A percentile compares a stretch with the other conserved stretches of the same genome.
These are phyloP conservation scores for Aspergillus conjunctus DNA, from an alignment of 495 filamentous ascomycete genomes.

Conservation along the genomic window DNA sequence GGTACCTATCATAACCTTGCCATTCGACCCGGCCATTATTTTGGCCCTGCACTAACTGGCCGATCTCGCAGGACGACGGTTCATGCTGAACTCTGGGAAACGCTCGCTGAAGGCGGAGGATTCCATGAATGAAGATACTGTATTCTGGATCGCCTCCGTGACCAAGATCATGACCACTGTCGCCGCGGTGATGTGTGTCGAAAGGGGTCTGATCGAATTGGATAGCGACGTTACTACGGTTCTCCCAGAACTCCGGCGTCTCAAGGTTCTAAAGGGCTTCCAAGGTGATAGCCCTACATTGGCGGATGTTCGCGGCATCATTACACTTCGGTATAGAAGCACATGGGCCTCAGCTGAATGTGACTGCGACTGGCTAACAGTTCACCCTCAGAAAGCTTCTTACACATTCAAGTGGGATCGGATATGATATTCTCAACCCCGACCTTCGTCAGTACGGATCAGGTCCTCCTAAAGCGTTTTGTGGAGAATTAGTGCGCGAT, in stretches of 20 bases:
- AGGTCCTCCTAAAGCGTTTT: not conserved
- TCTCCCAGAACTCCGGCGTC: not conserved
- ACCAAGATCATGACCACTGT: not conserved
- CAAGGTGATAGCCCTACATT: not conserved
- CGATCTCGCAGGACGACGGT: not conserved
- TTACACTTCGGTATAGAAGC: not conserved
- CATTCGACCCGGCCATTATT: not conserved
- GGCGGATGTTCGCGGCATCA: not conserved
- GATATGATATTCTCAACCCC: not conserved
- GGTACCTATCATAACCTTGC: not conserved
- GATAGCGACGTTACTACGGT: not conserved
- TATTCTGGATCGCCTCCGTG: not conserved
- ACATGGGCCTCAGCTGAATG: not conserved
- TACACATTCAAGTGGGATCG: not conserved
- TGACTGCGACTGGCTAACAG: not conserved
- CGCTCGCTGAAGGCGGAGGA: not conserved
- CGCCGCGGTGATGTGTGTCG: not conserved
- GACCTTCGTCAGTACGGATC: not conserved
- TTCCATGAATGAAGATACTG: not conserved
- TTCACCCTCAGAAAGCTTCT: not conserved
- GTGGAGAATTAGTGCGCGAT: not conserved
- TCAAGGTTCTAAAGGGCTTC: not conserved
- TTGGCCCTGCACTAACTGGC: not conserved
- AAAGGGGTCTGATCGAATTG: not conserved
- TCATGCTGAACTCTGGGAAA: not conserved